These are phyloP conservation scores for Suillus occidentalis DNA, from an alignment of 768 basidiomycete species.

Conservation along the genomic window DNA sequence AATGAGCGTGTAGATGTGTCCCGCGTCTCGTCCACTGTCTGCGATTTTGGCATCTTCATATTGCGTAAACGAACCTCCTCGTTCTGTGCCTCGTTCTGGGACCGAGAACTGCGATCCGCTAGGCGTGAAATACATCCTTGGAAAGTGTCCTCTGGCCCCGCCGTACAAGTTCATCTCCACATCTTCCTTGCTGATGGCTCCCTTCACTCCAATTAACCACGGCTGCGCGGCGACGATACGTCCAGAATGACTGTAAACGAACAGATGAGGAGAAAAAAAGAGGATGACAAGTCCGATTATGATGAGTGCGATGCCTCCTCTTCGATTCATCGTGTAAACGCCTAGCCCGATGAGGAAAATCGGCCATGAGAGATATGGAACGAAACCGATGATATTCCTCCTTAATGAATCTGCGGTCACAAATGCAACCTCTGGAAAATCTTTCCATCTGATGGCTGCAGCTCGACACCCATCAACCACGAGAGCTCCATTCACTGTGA, in stretches of 20 bases:
- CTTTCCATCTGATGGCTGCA: conserved; percentile 21
- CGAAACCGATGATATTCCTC: conserved; percentile 4
- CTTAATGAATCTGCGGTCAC: conserved; percentile 10
- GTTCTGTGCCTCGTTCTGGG: neutral
- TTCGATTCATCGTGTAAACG: too few relatives aligned
- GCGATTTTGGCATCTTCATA: conserved; percentile 4
- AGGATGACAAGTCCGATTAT: conserved; percentile 6
- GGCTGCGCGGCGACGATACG: conserved; percentile 17
- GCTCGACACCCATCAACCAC: conserved; percentile 21
- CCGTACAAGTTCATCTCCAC: conserved; percentile 18
- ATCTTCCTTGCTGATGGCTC: conserved; percentile 11
- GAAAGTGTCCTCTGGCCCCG: conserved; percentile 7
- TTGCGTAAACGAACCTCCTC: conserved; percentile 13
- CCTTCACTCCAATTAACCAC: conserved; percentile 25
- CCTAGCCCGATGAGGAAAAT: conserved; percentile 9
- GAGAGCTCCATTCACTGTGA: conserved; percentile 17
- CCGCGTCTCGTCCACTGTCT: conserved; percentile 2
- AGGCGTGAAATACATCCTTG: conserved; percentile 14
- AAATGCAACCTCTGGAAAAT: conserved; percentile 18
- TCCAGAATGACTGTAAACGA: conserved; percentile 17
- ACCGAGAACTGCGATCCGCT: conserved; percentile 19
- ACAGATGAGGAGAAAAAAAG: conserved; percentile 6
- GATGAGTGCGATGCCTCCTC: conserved; percentile 1
- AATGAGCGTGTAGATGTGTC: conserved; percentile 16
- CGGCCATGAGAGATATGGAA: conserved; percentile 16